These are phyloP conservation scores for Cyclostephanos tholiformis DNA, from an alignment of 108 stramenopile species.

Conservation along the genomic window DNA sequence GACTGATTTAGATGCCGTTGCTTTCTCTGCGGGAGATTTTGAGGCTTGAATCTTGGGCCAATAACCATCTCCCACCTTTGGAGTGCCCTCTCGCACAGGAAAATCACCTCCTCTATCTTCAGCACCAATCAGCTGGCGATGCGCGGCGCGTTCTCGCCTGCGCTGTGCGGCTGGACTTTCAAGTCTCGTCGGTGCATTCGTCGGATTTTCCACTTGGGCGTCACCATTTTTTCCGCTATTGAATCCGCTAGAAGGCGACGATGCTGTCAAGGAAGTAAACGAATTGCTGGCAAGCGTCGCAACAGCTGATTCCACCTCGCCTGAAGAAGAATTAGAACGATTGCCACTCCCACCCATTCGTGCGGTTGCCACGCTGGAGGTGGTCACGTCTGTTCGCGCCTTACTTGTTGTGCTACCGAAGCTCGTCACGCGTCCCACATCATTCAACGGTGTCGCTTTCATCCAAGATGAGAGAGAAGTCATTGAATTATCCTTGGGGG, in stretches of 20 bases:
- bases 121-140: constrained; percentile 5
- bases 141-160: constrained; percentile 21
- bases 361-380: constrained; percentile 31
- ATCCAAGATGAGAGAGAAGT: not conserved
- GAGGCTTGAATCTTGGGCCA: constrained; percentile 3
- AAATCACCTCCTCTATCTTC: not conserved
- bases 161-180: constrained; percentile 32
- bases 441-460: constrained; percentile 3
- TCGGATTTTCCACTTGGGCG: not conserved
- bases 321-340: not conserved
- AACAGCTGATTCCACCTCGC: not conserved
- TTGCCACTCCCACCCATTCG: constrained; percentile 36
- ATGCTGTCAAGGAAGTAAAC: not conserved
- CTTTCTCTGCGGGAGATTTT: not conserved
- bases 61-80: not conserved
- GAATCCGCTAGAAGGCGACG: not conserved
- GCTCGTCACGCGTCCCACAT: constrained; percentile 16
- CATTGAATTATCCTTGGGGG: not conserved
- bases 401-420: constrained; percentile 12
- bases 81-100: not conserved
- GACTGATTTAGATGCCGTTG: not conserved
- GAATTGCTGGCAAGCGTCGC: not conserved
- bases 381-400: constrained; percentile 46
- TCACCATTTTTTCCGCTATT: not conserved
- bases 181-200: not conserved